Conservation (phyloP, 1,139 yeast species). For the Citeromyces hawaiiensis region DNA sequence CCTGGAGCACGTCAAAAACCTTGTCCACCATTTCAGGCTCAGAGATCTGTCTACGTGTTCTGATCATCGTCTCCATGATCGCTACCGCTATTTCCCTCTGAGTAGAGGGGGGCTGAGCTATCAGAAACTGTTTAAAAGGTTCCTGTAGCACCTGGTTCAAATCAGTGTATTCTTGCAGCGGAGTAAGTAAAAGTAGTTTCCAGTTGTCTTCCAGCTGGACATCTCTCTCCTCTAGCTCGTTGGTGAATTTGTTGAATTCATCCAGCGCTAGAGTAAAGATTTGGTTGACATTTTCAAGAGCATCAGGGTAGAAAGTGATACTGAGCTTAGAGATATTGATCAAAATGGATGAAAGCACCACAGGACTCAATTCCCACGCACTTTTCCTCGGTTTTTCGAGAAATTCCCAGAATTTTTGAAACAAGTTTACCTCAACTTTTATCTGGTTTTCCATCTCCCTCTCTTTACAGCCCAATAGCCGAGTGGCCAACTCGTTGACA, state of each 20-base stretch:
- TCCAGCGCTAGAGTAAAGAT: slow-evolving; percentile 47
- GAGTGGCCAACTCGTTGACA: slow-evolving; percentile 55
- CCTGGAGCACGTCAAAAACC: slow-evolving; percentile 24
- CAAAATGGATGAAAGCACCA: slow-evolving; percentile 52
- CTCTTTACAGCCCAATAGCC: slow-evolving; percentile 43
- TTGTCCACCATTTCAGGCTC: slow-evolving; percentile 26
- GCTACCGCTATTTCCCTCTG: slow-evolving; percentile 28
- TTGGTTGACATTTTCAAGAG: slow-evolving; percentile 44
- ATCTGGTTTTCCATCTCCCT: slow-evolving; percentile 10
- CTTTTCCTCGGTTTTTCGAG: slow-evolving; percentile 36
- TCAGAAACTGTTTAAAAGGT: slow-evolving; percentile 28
- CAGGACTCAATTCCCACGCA: slow-evolving; percentile 51
- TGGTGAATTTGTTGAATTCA: slow-evolving; percentile 19
- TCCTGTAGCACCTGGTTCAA: slow-evolving; percentile 18
- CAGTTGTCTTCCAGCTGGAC: slow-evolving; percentile 26
- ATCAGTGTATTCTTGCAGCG: slow-evolving; percentile 27
- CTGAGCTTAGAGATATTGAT: slow-evolving; percentile 54
- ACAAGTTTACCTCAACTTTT: slow-evolving; percentile 18
- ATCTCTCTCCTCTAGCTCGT: slow-evolving; percentile 14
- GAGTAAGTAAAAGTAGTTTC: slow-evolving; percentile 41
- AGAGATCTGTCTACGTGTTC: slow-evolving; percentile 11
- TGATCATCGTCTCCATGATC: slow-evolving; percentile 25
- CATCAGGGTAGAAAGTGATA: slow-evolving; percentile 52
- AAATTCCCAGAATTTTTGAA: slow-evolving; percentile 55
- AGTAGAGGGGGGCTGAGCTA: slow-evolving; percentile 19